Evolutionary conservation across 192 early-diverging fungal genomes (phyloP).

Genomic region (Backusella tuberculispora): DNA sequence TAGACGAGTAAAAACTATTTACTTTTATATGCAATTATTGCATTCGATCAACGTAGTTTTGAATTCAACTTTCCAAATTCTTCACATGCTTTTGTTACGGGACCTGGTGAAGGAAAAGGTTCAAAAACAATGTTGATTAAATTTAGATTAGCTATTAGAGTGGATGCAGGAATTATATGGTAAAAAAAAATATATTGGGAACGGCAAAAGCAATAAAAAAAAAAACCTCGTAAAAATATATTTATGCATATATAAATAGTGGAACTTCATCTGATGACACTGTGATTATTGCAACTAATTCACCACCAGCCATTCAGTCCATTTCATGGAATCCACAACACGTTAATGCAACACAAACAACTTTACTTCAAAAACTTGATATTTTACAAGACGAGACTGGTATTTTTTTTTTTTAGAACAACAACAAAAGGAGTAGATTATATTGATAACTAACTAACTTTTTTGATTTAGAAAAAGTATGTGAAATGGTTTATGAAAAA

Average conservation of each 20-base stretch:
- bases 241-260: conserved; percentile 42
- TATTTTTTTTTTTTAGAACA: not conserved
- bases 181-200: conserved; percentile 29
- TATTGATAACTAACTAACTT: not conserved
- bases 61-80: conserved; percentile 59
- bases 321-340: conserved; percentile 72
- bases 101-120: conserved; percentile 73
- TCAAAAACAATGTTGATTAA: conserved; percentile 55
- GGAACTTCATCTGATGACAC: conserved; percentile 66
- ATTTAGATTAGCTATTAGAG: conserved; percentile 77
- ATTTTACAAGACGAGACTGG: conserved; percentile 43
- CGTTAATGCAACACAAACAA: conserved; percentile 59
- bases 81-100: conserved; percentile 63
- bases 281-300: conserved; percentile 68
- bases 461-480: conserved; percentile 26
- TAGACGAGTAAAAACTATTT: conserved; percentile 72
- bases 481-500: conserved; percentile 31
- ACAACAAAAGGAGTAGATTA: conserved; percentile 22
- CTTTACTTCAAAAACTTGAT: conserved; percentile 50
- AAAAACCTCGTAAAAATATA: not conserved
- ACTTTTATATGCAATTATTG: conserved; percentile 67
- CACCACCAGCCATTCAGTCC: conserved; percentile 71
- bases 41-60: conserved; percentile 56
- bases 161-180: conserved; percentile 75
- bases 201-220: too few species aligned